Evolutionary conservation across 495 filamentous ascomycete genomes (phyloP).

Genomic region (Aspergillus funiculosus): DNA sequence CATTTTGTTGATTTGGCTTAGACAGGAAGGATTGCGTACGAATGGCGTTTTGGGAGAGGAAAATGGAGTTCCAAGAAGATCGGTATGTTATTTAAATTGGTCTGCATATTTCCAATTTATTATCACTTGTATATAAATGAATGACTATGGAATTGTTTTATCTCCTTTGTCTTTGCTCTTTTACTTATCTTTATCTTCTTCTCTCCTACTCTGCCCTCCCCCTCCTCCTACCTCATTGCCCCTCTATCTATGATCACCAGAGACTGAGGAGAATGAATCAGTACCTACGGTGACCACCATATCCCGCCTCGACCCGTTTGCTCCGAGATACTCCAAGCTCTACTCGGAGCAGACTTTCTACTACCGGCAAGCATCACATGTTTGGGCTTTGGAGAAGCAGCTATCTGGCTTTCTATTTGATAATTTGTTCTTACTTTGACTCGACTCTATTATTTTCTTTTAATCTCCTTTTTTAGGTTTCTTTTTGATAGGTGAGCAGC

Average conservation of each 20-base stretch:
- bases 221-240: too few relatives aligned
- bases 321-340: conserved; percentile 8
- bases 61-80: conserved; percentile 3
- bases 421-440: too few relatives aligned
- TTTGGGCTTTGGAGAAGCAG: too few relatives aligned
- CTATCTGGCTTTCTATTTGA: too few relatives aligned
- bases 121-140: conserved; percentile 1
- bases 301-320: conserved; percentile 5
- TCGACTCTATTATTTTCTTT: conserved; percentile 3
- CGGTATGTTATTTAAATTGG: not conserved
- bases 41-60: conserved; percentile 8
- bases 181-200: not conserved
- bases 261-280: conserved; percentile 1
- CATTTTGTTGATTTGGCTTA: not conserved
- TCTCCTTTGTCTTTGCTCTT: not conserved
- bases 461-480: not conserved
- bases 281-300: not conserved
- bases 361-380: conserved; percentile 16
- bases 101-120: conserved; percentile 1
- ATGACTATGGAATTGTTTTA: conserved; percentile 2
- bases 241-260: not conserved
- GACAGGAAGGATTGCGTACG: not conserved
- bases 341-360: conserved; percentile 11
- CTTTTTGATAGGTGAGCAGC: too few relatives aligned
- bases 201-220: not conserved